These are phyloP conservation scores for Geotrichum klebahnii DNA, from an alignment of 1,139 yeast genomes.

Conservation along the genomic window DNA sequence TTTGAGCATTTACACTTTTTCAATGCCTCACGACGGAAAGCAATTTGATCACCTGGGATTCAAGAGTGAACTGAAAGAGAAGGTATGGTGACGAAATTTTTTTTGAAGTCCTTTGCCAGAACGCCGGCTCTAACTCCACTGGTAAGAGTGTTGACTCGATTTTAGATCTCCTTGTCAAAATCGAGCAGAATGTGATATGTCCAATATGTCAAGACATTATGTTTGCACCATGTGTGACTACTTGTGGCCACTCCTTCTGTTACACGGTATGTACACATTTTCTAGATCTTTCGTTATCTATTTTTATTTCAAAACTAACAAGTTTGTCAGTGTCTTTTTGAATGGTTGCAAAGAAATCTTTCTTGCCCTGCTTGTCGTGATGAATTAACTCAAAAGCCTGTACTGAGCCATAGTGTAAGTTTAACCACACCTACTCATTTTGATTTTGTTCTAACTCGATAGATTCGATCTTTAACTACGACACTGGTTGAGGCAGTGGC, in stretches of 20 bases:
- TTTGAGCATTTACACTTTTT: not conserved
- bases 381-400: slow-evolving; percentile 25
- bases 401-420: slow-evolving; percentile 25
- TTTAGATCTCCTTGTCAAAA: slow-evolving; percentile 22
- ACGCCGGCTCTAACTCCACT: slow-evolving; percentile 1
- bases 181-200: slow-evolving; percentile 32
- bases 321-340: slow-evolving; percentile 30
- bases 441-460: slow-evolving; percentile 5
- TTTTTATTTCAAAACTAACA: not conserved
- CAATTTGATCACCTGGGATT: slow-evolving; percentile 11
- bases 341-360: slow-evolving; percentile 30
- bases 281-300: not conserved
- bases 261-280: slow-evolving; percentile 27
- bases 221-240: slow-evolving; percentile 36
- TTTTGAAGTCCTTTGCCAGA: not conserved
- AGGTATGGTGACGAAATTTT: not conserved
- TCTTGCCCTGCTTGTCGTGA: slow-evolving; percentile 34
- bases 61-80: not conserved
- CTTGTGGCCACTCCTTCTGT: slow-evolving; percentile 40
- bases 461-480: slow-evolving; percentile 16
- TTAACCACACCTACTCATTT: not conserved
- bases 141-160: slow-evolving; percentile 7
- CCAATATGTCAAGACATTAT: slow-evolving; percentile 38
- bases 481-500: slow-evolving; percentile 20
- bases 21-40: slow-evolving; percentile 10